These are phyloP conservation scores for Colletotrichum navitas DNA, from an alignment of 2,329 filamentous ascomycete genomes.

Conservation along the genomic window DNA sequence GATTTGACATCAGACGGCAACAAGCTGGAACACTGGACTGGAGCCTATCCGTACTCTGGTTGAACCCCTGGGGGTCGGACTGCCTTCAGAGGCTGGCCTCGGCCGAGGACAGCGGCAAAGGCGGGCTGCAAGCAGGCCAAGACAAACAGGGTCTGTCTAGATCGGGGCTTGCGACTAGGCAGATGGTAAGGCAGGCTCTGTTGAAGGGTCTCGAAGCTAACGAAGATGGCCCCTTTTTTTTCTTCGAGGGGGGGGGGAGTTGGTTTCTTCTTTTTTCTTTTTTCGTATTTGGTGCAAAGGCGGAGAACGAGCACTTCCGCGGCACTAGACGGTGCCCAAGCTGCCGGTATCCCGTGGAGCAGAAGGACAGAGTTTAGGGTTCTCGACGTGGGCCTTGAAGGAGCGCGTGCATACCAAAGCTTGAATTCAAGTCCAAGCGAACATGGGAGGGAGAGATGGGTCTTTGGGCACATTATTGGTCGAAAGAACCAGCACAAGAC, in stretches of 20 bases:
- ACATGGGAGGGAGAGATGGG: neutral
- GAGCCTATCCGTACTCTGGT: constrained; percentile 17
- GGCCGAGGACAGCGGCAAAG: neutral
- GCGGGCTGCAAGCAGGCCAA: too few relatives aligned
- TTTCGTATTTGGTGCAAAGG: too few relatives aligned
- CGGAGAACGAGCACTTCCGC: too few relatives aligned
- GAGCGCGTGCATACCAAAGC: neutral
- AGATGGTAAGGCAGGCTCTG: too few relatives aligned
- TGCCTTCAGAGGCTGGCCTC: neutral
- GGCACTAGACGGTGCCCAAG: neutral
- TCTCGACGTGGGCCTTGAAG: neutral
- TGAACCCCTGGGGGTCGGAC: constrained; percentile 11
- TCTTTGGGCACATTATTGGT: neutral
- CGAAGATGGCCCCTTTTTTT: too few relatives aligned
- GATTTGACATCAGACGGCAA: constrained; percentile 38
- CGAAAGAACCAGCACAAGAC: neutral
- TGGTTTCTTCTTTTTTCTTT: too few relatives aligned
- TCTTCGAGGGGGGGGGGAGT: too few relatives aligned
- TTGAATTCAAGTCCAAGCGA: neutral
- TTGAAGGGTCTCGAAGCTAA: too few relatives aligned
- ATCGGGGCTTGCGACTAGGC: too few relatives aligned
- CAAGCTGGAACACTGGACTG: constrained; percentile 39
- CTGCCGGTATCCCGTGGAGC: neutral
- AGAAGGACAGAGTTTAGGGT: neutral
- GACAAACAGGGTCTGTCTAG: too few relatives aligned